phyloP scores from a whole-genome alignment of 345 rosid species.

The Murraya koenigii region DNA sequence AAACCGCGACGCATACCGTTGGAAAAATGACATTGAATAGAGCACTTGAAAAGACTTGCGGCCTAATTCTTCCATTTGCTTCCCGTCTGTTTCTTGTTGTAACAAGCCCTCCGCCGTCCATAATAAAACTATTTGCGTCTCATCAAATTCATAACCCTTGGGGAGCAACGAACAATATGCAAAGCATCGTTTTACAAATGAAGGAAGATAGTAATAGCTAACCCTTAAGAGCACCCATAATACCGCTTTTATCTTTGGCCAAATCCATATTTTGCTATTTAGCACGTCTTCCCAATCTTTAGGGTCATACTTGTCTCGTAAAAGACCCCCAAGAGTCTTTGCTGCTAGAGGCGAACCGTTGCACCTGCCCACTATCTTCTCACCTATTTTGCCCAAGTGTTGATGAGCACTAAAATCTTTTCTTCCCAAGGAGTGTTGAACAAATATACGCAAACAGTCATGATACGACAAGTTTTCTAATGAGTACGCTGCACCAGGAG shows the following conservation, averaged over 20 bases:
- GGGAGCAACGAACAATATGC: constrained; percentile 10
- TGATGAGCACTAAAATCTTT: not conserved
- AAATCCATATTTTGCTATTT: not conserved
- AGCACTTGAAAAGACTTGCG: not conserved
- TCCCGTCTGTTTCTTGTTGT: no score
- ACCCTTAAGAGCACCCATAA: not conserved
- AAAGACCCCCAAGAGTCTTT: not conserved
- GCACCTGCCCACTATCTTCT: not conserved
- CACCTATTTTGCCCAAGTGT: not conserved
- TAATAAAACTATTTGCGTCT: not conserved
- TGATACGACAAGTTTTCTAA: not conserved
- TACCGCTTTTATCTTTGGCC: not conserved
- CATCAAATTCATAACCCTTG: not conserved
- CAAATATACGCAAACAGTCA: not conserved
- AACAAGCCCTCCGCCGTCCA: no score
- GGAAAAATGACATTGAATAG: no score
- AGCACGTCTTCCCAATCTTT: not conserved
- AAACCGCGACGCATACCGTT: no score
- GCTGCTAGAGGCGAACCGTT: not conserved
- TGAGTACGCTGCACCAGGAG: not conserved
- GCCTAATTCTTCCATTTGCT: no score
- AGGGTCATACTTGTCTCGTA: not conserved
- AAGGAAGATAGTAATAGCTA: not conserved
- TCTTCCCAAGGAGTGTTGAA: not conserved
- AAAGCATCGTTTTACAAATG: constrained; percentile 5